A percentile compares a stretch with the other conserved stretches of the same genome.
These are phyloP conservation scores for Coemansia sp. DNA, from an alignment of 192 early-diverging fungal species.

Conservation along the genomic window DNA sequence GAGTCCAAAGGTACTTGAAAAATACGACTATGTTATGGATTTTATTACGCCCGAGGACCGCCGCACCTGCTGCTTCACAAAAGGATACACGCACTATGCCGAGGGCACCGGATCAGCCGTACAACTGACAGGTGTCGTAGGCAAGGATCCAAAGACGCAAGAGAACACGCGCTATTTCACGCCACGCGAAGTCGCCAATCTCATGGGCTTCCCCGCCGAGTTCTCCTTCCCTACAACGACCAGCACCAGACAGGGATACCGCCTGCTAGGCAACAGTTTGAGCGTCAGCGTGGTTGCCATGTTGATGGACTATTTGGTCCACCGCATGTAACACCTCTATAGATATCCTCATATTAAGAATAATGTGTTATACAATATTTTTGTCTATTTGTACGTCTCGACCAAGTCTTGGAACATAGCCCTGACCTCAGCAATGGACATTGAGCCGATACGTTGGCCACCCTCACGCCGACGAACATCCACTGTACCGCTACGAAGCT, in stretches of 20 bases:
- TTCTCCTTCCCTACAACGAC: constrained; percentile 76
- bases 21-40: constrained; percentile 59
- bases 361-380: neutral
- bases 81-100: constrained; percentile 73
- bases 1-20: constrained; percentile 39
- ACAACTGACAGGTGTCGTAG: constrained; percentile 25
- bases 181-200: constrained; percentile 69
- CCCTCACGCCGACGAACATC: constrained; percentile 75
- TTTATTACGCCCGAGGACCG: constrained; percentile 66
- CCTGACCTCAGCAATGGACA: constrained; percentile 62
- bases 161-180: constrained; percentile 59
- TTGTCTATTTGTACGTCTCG: constrained; percentile 48
- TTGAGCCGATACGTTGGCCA: constrained; percentile 61
- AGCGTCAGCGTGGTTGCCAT: constrained; percentile 82
- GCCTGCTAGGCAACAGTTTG: constrained; percentile 90
- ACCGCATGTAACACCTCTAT: constrained; percentile 35
- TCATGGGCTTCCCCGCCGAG: constrained; percentile 79
- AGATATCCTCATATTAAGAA: neutral
- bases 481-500: constrained; percentile 68
- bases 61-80: constrained; percentile 83
- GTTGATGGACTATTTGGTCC: constrained; percentile 72
- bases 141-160: constrained; percentile 34
- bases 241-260: constrained; percentile 76
- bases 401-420: constrained; percentile 63
- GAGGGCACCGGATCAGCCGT: constrained; percentile 52